Evolutionary conservation across 2,329 filamentous ascomycete genomes (phyloP).

Genomic region (Nigrospora oryzae): DNA sequence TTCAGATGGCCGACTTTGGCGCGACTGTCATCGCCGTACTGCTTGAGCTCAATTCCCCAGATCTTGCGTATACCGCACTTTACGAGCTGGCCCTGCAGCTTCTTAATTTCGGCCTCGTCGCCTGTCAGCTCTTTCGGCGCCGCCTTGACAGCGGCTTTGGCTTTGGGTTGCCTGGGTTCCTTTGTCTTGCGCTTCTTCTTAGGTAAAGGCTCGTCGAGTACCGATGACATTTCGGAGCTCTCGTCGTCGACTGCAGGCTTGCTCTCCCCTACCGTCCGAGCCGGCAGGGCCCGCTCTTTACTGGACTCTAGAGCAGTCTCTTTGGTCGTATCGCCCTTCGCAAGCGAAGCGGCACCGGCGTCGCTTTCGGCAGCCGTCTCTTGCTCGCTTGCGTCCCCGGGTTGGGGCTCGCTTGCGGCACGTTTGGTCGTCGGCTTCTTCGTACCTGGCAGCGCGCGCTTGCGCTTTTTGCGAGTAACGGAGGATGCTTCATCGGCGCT

Average conservation of each 20-base stretch:
- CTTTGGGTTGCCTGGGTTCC: constrained; percentile 27
- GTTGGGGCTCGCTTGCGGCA: too few species aligned
- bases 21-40: constrained; percentile 59
- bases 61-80: constrained; percentile 92
- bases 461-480: constrained; percentile 10
- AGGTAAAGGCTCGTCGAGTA: constrained; percentile 58
- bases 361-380: constrained; percentile 3
- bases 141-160: constrained; percentile 25
- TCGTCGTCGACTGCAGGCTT: constrained; percentile 3
- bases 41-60: constrained; percentile 78
- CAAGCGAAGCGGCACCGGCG: not conserved
- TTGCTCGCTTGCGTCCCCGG: constrained; percentile 10
- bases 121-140: constrained; percentile 35
- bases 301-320: not conserved
- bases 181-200: constrained; percentile 34
- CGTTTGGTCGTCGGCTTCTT: too few species aligned
- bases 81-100: constrained; percentile 72
- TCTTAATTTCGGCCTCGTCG: constrained; percentile 76
- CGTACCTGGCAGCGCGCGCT: not conserved
- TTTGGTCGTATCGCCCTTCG: not conserved
- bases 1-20: constrained; percentile 80
- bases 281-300: constrained; percentile 24
- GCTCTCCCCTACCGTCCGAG: constrained; percentile 16
- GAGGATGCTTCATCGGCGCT: constrained; percentile 11
- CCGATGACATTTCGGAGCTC: constrained; percentile 50